These are phyloP conservation scores for Terana coerulea DNA, from an alignment of 768 basidiomycete genomes.

Conservation along the genomic window DNA sequence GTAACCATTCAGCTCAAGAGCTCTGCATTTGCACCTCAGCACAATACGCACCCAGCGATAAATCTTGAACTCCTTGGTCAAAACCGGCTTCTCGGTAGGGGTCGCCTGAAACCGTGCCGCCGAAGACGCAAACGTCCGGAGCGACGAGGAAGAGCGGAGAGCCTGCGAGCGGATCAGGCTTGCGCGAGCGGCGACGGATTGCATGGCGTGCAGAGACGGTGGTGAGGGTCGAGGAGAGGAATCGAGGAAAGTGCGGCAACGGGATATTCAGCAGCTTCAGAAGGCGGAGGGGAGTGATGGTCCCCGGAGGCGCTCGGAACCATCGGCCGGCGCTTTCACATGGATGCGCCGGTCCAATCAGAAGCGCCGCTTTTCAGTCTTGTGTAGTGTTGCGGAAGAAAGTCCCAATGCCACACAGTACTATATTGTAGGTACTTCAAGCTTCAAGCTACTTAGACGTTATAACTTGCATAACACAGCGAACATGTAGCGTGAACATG, in stretches of 20 bases:
- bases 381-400: no score
- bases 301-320: slow-evolving; percentile 13
- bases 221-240: not conserved
- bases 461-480: no score
- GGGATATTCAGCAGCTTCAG: not conserved
- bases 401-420: no score
- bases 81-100: slow-evolving; percentile 60
- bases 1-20: slow-evolving; percentile 1
- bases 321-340: slow-evolving; percentile 13
- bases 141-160: not conserved
- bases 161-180: slow-evolving; percentile 11
- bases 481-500: no score
- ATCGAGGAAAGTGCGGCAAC: not conserved
- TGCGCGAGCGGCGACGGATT: slow-evolving; percentile 41
- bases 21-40: not conserved
- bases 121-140: slow-evolving; percentile 29
- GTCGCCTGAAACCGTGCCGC: slow-evolving; percentile 34
- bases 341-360: slow-evolving; percentile 10
- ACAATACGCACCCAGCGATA: slow-evolving; percentile 97
- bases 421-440: no score
- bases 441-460: no score
- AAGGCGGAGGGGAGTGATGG: slow-evolving; percentile 8
- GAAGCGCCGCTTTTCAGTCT: not conserved
- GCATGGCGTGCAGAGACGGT: slow-evolving; percentile 37
- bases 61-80: slow-evolving; percentile 95